Conservation (phyloP, 768 basidiomycete species). For the Lactifluus echinatus region DNA sequence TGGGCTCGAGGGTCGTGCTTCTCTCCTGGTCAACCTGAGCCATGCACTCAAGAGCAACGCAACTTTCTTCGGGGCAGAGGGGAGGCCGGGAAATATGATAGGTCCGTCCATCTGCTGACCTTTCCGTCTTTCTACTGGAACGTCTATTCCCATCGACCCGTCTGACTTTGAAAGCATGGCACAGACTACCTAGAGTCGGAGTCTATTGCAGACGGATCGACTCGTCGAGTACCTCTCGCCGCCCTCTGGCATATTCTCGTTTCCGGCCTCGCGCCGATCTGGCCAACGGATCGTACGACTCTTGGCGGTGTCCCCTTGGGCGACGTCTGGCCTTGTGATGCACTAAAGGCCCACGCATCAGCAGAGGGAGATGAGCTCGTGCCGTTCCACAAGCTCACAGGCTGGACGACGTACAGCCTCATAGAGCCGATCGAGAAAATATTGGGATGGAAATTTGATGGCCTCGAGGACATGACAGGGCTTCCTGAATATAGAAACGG, state of each 20-base stretch:
- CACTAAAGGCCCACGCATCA: slow-evolving; percentile 29
- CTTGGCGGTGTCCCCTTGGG: slow-evolving; percentile 69
- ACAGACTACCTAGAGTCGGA: slow-evolving; percentile 62
- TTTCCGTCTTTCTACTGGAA: not conserved
- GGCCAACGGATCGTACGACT: slow-evolving; percentile 68
- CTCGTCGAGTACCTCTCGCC: slow-evolving; percentile 53
- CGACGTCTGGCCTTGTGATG: slow-evolving; percentile 87
- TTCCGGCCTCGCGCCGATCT: slow-evolving; percentile 76
- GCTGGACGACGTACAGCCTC: slow-evolving; percentile 89
- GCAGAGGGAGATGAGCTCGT: slow-evolving; percentile 64
- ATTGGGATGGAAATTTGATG: slow-evolving; percentile 75
- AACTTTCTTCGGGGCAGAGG: slow-evolving; percentile 62
- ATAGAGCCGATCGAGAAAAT: slow-evolving; percentile 74
- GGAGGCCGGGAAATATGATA: slow-evolving; percentile 74
- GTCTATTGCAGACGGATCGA: slow-evolving; percentile 35
- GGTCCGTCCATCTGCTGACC: slow-evolving; percentile 36
- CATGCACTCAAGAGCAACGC: slow-evolving; percentile 58
- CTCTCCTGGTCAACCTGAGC: slow-evolving; percentile 65
- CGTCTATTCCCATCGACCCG: not conserved
- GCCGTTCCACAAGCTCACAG: slow-evolving; percentile 93
- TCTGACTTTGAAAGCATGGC: not conserved
- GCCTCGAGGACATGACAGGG: slow-evolving; percentile 80
- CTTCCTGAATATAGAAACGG: slow-evolving; percentile 95
- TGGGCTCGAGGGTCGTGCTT: slow-evolving; percentile 79
- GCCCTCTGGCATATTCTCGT: slow-evolving; percentile 79